A percentile compares a stretch with the other conserved stretches of the same genome.
These are phyloP conservation scores for Saccharomyces hybrid DNA, from an alignment of 1,139 yeast genomes.

Conservation along the genomic window DNA sequence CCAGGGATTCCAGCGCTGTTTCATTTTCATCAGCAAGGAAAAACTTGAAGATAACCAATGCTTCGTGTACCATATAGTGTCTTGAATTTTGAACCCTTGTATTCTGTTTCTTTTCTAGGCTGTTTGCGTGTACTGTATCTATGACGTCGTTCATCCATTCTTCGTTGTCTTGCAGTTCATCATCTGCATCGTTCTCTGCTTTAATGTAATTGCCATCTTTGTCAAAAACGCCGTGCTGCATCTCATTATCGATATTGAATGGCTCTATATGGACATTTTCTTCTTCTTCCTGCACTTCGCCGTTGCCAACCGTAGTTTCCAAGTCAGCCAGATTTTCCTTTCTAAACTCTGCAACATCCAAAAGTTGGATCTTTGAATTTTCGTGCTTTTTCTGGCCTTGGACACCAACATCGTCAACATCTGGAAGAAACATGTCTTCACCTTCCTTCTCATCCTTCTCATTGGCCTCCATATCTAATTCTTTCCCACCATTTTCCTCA, in stretches of 20 bases:
- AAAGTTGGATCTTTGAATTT: background rate
- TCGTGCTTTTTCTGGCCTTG: background rate
- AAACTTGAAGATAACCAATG: constrained; percentile 16
- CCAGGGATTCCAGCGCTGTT: constrained; percentile 10
- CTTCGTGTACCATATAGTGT: constrained; percentile 20
- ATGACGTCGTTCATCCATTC: constrained; percentile 18
- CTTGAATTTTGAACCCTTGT: constrained; percentile 1
- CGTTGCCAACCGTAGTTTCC: background rate
- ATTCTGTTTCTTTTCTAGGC: background rate
- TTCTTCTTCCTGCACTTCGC: background rate
- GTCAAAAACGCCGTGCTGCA: constrained; percentile 21
- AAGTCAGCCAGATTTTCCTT: background rate
- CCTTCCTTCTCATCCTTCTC: background rate
- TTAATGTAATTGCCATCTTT: constrained; percentile 21
- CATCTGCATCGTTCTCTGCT: constrained; percentile 6
- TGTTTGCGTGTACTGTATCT: background rate
- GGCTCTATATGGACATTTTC: constrained; percentile 11
- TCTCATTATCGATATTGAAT: constrained; percentile 21
- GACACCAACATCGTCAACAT: background rate
- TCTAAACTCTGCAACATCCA: background rate
- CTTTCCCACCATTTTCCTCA: background rate
- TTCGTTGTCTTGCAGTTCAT: constrained; percentile 16
- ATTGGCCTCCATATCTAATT: background rate
- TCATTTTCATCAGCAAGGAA: constrained; percentile 11
- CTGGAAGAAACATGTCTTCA: background rate